Percentiles rank a stretch among this genome's conserved stretches.
These are phyloP conservation scores for Podospora comata DNA, from an alignment of 495 filamentous ascomycete genomes.

Conservation along the genomic window DNA sequence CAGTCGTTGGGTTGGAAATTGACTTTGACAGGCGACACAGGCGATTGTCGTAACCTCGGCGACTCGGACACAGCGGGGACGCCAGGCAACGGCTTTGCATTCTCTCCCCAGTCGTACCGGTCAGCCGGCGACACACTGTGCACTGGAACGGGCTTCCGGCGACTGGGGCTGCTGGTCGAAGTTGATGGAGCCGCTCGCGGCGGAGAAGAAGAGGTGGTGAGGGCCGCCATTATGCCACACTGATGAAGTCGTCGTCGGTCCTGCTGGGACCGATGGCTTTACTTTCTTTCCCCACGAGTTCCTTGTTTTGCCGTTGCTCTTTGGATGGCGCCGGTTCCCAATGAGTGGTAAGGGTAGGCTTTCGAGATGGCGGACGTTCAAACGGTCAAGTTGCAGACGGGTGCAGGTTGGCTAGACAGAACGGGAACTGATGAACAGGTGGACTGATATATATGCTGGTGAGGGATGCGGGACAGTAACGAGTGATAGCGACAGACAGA, in stretches of 20 bases:
- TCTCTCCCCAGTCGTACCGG: conserved; percentile 37
- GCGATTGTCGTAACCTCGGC: conserved; percentile 37
- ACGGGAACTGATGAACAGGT: no score
- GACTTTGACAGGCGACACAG: conserved; percentile 41
- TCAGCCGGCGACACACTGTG: conserved; percentile 32
- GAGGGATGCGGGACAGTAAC: conserved; percentile 4
- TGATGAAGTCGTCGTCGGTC: background rate
- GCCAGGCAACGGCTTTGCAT: conserved; percentile 33
- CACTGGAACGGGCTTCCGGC: conserved; percentile 42
- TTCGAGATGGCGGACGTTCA: conserved; percentile 3
- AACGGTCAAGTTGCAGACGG: conserved; percentile 6
- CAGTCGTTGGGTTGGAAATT: conserved; percentile 44
- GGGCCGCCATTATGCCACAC: conserved; percentile 46
- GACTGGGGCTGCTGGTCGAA: conserved; percentile 36
- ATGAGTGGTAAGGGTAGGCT: background rate
- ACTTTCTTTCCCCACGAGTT: background rate
- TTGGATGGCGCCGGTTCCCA: background rate
- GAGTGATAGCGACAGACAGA: conserved; percentile 18
- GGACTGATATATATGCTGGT: background rate
- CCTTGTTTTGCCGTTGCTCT: background rate
- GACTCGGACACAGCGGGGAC: conserved; percentile 30
- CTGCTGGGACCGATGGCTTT: background rate
- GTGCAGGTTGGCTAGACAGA: background rate
- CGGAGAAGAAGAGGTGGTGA: conserved; percentile 33
- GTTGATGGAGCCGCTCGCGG: conserved; percentile 34